phyloP scores from a whole-genome alignment of 2,329 filamentous ascomycete genomes.

The Colletotrichum zoysiae region DNA sequence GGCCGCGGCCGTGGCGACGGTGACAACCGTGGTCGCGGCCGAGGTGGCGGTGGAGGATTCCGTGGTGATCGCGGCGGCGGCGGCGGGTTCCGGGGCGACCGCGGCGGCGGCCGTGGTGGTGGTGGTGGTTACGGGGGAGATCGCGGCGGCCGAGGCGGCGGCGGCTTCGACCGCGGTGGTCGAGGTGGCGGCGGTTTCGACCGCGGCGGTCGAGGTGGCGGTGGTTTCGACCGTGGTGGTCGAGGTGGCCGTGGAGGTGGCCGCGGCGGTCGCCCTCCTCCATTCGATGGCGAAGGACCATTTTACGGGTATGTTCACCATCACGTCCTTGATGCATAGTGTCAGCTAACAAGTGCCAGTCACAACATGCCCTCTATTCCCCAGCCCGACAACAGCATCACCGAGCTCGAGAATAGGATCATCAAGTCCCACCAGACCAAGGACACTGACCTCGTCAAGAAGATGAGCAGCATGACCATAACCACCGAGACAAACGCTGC shows the following conservation, averaged over 20 bases:
- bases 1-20: conserved; percentile 35
- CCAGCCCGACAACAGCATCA: conserved; percentile 47
- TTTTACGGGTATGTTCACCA: conserved; percentile 36
- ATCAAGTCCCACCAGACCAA: conserved; percentile 48
- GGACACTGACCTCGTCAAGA: conserved; percentile 48
- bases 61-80: conserved; percentile 40
- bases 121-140: conserved; percentile 38
- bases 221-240: conserved; percentile 17
- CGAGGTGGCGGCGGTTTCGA: conserved; percentile 37
- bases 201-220: conserved; percentile 37
- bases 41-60: conserved; percentile 33
- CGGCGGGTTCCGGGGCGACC: conserved; percentile 38
- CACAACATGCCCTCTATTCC: conserved; percentile 34
- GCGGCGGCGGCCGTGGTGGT: conserved; percentile 39
- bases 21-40: conserved; percentile 41
- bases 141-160: conserved; percentile 26
- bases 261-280: conserved; percentile 40
- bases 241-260: conserved; percentile 42
- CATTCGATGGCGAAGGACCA: conserved; percentile 40
- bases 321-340: conserved; percentile 41
- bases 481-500: conserved; percentile 34
- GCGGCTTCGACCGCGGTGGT: conserved; percentile 17
- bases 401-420: conserved; percentile 57
- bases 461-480: conserved; percentile 54
- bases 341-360: conserved; percentile 22